These are phyloP conservation scores for Silene vulgaris DNA, from an alignment of 179 eudicot genomes.

Conservation along the genomic window DNA sequence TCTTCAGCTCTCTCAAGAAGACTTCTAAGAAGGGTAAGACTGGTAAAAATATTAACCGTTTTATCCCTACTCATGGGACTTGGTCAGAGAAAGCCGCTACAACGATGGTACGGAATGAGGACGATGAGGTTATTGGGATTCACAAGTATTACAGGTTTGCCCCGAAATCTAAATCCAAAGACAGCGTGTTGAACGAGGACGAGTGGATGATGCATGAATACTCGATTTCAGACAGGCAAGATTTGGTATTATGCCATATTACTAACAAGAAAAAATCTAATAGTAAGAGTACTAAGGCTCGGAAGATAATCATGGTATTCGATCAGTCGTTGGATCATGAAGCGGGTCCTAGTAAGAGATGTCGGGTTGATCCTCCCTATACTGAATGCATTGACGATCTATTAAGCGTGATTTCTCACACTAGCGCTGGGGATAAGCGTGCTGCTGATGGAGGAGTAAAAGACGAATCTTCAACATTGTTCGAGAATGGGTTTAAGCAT, in stretches of 20 bases:
- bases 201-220: constrained; percentile 11
- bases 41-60: neutral
- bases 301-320: neutral
- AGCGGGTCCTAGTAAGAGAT: neutral
- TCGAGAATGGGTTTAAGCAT: no score
- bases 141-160: neutral
- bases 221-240: neutral
- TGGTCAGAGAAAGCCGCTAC: neutral
- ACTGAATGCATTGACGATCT: neutral
- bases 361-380: neutral
- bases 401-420: neutral
- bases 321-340: neutral
- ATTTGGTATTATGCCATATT: neutral
- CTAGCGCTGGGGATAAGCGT: neutral
- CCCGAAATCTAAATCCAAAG: neutral
- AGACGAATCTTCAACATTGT: neutral
- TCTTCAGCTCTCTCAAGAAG: neutral
- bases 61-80: neutral
- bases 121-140: neutral
- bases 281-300: neutral
- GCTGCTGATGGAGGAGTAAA: neutral
- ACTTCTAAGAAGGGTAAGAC: neutral
- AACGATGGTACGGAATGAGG: neutral
- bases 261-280: neutral
- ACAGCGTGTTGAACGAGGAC: neutral